Evolutionary conservation across 345 rosid genomes (phyloP), one percentile per base, ranked within the genome.

Genomic region (Moricandia arvensis): DNA sequence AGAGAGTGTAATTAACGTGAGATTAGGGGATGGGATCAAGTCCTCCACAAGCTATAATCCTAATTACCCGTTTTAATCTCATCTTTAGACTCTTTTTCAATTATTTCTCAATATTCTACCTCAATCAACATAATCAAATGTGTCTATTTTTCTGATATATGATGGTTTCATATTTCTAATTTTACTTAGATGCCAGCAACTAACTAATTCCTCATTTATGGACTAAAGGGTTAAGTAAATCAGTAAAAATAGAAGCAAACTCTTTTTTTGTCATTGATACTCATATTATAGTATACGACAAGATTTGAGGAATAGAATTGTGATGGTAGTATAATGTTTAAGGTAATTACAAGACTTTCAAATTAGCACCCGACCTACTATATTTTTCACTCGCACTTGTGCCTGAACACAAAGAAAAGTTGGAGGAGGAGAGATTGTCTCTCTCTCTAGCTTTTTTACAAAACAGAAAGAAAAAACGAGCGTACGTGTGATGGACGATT

Each of bases 401-500:
- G 77, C 61, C 84, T 73, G 35, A 18, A 35, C n/a, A 63, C 5
- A n/a, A 61, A 41, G n/a, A 38, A 57, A 71, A 11, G n/a, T n/a
- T n/a, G 35, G 63, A 58, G 63, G 16, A 77, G 27, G 60, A 54
- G 67, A 74, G 72, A 79, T 84, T 85, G 87, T 87, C 90, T 85
- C 85, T 85, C 78, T 85, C 85, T 85, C 78, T 85, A 75, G 82
- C 92, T 83, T 90, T 27, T 70, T 63, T 47, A 33, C 71, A 74
- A 74, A 63, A 69, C 57, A 64, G 63, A 71, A 59, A 17, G 45
- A 26, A 59, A 69, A 66, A 59, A 53, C 63, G 73, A 78, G 82
- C 85, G 87, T 88, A 80, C 95, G 93, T 89, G 98, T 63, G 89
- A 86, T 57, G 69, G 75, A 83, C 70, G 84, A 90, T 81, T 84